These are phyloP conservation scores for Pseudonectria foliicola DNA, from an alignment of 2,329 filamentous ascomycete species.

Conservation along the genomic window DNA sequence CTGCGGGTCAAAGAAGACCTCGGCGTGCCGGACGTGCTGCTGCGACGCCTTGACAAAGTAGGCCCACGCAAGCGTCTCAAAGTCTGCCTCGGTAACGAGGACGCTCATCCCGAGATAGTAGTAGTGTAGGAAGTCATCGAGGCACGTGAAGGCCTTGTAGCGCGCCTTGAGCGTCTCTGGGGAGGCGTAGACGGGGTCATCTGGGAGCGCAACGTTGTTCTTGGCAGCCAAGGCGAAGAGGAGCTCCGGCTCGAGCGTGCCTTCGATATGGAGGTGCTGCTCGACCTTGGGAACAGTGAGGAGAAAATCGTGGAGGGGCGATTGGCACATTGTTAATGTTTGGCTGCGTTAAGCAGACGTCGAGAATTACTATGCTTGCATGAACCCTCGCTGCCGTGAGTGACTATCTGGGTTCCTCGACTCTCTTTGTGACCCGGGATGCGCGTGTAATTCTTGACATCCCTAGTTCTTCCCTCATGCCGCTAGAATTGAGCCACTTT, in stretches of 20 bases:
- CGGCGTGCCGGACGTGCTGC: slow-evolving; percentile 63
- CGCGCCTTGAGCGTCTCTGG: slow-evolving; percentile 51
- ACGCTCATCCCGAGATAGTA: slow-evolving; percentile 73
- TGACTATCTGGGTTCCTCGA: too few relatives aligned
- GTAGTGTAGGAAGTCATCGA: slow-evolving; percentile 72
- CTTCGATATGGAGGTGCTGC: slow-evolving; percentile 75
- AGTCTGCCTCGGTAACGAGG: slow-evolving; percentile 58
- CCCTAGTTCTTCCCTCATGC: too few relatives aligned
- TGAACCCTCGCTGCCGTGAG: too few relatives aligned
- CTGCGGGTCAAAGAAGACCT: slow-evolving; percentile 78
- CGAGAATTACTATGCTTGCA: too few relatives aligned
- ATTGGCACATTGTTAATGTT: slow-evolving; percentile 43
- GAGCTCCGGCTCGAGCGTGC: slow-evolving; percentile 61
- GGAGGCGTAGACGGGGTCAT: slow-evolving; percentile 58
- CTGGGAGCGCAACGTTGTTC: slow-evolving; percentile 58
- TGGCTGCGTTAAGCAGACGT: background rate
- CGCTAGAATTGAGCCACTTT: too few relatives aligned
- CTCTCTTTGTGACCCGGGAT: too few relatives aligned
- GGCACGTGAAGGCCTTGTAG: slow-evolving; percentile 60
- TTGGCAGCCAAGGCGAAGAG: slow-evolving; percentile 62
- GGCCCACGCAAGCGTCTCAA: slow-evolving; percentile 62
- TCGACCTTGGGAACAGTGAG: slow-evolving; percentile 68
- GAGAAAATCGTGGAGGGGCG: slow-evolving; percentile 48
- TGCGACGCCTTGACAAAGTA: slow-evolving; percentile 60
- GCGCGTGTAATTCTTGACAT: too few relatives aligned